Evolutionary conservation across 495 filamentous ascomycete species (phyloP).

Genomic region (Rostrohypoxylon terebratum): DNA sequence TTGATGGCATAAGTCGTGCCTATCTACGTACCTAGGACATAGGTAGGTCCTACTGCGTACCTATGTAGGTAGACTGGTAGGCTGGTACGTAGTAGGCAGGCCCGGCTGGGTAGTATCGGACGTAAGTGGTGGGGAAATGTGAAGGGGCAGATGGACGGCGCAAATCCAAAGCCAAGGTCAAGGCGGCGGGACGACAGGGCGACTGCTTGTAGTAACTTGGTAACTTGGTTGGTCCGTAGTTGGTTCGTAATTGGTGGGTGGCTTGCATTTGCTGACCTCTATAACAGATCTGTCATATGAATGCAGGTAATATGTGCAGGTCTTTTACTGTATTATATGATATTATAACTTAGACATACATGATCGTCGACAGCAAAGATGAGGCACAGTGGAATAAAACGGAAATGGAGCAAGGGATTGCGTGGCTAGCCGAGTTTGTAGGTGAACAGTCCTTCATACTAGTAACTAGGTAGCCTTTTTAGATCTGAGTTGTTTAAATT

Average conservation of each 20-base stretch:
- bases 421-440: conserved; percentile 7
- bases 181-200: neutral
- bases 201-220: neutral
- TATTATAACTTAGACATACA: neutral
- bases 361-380: conserved; percentile 11
- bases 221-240: no score
- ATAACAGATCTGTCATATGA: neutral
- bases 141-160: neutral
- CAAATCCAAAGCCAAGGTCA: neutral
- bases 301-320: conserved; percentile 14
- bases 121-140: conserved; percentile 14
- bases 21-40: neutral
- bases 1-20: conserved; percentile 23
- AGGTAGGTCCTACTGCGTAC: no score
- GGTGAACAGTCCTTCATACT: neutral
- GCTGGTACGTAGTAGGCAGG: conserved; percentile 1
- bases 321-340: neutral
- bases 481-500: neutral
- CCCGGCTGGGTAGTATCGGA: conserved; percentile 6
- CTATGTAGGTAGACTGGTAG: no score
- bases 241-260: neutral
- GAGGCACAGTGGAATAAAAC: conserved; percentile 14
- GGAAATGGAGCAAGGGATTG: conserved; percentile 8
- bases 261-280: conserved; percentile 17
- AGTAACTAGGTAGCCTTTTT: neutral